Evolutionary conservation across 208 protist genomes (phyloP), one percentile per base, ranked within the genome.

Genomic region (Acanthamoeba royreba): DNA sequence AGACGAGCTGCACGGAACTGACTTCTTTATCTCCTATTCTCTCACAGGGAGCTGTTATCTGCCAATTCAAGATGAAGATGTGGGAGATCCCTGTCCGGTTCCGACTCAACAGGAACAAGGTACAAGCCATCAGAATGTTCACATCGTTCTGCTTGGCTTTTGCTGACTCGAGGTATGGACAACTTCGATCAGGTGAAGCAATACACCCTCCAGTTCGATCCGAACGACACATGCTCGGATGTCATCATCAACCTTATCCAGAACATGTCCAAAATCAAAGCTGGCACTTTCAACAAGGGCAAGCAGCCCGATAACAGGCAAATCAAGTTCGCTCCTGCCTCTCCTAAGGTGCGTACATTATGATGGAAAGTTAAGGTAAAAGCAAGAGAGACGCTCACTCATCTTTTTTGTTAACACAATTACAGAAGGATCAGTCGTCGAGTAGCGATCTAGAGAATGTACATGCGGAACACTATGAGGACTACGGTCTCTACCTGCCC

Each of bases 41-140:
- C 55, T 63, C 25, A n/a, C 1, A 85, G 46, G 74, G 74, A n/a
- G 28, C 74, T 19, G 46, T 53, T 19, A 90, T 90, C 53, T 90
- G 83, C 83, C 83, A 90, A 33, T 90, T 90, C 53, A 90, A 90
- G 83, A 90, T 90, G 83, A 90, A 90, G 53, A 90, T 69, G 31
- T 90, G 83, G 83, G 45, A 69, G 38, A 55, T 90, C 38, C 83
- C 83, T 0, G 53, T 90, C 8, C 46, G 83, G 53, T 90, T 90
- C 83, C 25, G 83, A 61, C 31, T 90, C 19, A 69, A 58, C 52
- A 55, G 83, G 17, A 66, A 85, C 74, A 85, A 85, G 74, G 55
- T 63, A 61, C 2, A 61, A n/a, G n/a, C n/a, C n/a, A n/a, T n/a
- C n/a, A n/a, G n/a, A n/a, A n/a, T n/a, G n/a, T n/a, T n/a, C n/a